phyloP scores from a whole-genome alignment of 345 rosid genomes.

The Hibiscus tridactylites region DNA sequence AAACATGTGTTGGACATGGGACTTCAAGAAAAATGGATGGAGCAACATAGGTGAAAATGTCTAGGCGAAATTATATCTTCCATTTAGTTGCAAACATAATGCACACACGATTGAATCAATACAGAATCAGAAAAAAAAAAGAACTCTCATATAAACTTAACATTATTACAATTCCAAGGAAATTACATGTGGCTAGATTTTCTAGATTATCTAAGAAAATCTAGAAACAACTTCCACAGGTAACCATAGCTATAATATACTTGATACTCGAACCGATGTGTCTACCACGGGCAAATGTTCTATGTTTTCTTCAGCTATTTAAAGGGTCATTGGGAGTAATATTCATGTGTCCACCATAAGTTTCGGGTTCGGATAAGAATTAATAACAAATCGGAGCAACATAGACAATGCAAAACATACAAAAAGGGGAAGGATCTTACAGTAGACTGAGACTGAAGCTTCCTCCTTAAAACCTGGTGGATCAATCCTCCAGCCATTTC shows the following conservation, averaged over 20 bases:
- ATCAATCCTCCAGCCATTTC: slow-evolving; percentile 87
- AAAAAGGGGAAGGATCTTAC: slow-evolving; percentile 30
- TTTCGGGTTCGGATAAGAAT: not conserved
- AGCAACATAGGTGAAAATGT: not conserved
- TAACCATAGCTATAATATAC: not conserved
- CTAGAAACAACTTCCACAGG: not conserved
- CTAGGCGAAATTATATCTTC: not conserved
- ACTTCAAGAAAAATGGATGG: not conserved
- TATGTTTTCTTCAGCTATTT: too few species aligned
- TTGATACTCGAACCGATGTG: not conserved
- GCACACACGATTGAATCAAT: not conserved
- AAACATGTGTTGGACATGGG: not conserved
- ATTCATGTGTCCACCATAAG: not conserved
- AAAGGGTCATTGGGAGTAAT: not conserved
- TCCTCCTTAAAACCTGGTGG: slow-evolving; percentile 83
- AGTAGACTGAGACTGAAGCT: slow-evolving; percentile 53
- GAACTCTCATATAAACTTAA: not conserved
- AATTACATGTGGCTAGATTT: not conserved
- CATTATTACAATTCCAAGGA: not conserved
- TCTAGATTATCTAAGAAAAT: not conserved
- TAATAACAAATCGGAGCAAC: not conserved
- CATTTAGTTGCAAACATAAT: not conserved
- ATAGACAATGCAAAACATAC: not conserved
- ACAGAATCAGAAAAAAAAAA: not conserved
- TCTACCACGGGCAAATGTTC: not conserved